Conservation (phyloP, 306 rosid genomes). For the Aeschynomene evenia region DNA sequence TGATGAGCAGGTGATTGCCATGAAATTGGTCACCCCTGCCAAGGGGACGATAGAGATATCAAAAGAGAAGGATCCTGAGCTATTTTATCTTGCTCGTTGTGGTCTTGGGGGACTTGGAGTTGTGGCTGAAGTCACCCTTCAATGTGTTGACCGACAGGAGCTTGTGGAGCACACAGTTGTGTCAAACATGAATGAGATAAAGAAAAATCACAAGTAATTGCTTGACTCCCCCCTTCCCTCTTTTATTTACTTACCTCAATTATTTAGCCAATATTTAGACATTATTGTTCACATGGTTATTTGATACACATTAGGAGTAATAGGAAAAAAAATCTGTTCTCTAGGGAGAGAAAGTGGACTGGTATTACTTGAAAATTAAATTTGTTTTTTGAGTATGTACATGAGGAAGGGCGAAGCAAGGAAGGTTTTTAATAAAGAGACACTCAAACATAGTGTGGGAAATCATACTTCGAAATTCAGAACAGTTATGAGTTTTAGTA, state of each 20-base stretch:
- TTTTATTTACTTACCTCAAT: not conserved
- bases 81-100: slow-evolving; percentile 92
- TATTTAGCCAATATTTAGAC: not conserved
- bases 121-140: slow-evolving; percentile 96
- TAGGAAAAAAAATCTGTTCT: not conserved
- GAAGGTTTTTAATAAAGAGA: too few relatives aligned
- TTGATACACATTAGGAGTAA: slow-evolving; percentile 16
- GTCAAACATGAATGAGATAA: slow-evolving; percentile 75
- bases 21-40: slow-evolving; percentile 94
- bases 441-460: too few relatives aligned
- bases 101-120: slow-evolving; percentile 99
- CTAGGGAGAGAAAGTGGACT: not conserved
- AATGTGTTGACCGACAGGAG: slow-evolving; percentile 96
- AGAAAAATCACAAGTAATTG: slow-evolving; percentile 90
- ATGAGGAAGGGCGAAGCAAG: too few relatives aligned
- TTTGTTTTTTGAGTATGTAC: too few relatives aligned
- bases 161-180: slow-evolving; percentile 89
- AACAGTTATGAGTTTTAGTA: too few relatives aligned
- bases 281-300: not conserved
- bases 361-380: too few relatives aligned
- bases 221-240: not conserved
- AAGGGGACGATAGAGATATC: slow-evolving; percentile 89
- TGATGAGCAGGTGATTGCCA: slow-evolving; percentile 85
- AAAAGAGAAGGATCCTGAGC: slow-evolving; percentile 80
- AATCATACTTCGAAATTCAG: too few relatives aligned